Evolutionary conservation across 129 eudicot species (phyloP).

Genomic region (Helianthus tuberosus): DNA sequence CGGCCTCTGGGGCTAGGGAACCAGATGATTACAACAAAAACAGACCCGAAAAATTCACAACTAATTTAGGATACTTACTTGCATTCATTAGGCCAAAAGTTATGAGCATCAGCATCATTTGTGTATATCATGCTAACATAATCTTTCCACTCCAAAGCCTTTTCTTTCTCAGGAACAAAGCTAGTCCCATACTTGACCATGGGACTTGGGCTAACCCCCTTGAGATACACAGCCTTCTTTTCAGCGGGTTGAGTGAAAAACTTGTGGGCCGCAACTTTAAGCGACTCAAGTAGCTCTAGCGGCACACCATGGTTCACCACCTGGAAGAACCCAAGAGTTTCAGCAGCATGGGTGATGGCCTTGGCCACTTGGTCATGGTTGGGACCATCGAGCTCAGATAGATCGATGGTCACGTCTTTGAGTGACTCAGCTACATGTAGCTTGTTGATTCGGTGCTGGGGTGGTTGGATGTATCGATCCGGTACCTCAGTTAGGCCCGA

Average conservation of each 20-base stretch:
- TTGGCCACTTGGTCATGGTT: conserved; percentile 43
- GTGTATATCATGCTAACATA: conserved; percentile 49
- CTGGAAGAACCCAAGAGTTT: conserved; percentile 56
- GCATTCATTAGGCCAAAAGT: conserved; percentile 51
- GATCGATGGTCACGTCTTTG: conserved; percentile 35
- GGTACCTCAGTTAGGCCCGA: conserved; percentile 40
- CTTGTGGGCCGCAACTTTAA: conserved; percentile 41
- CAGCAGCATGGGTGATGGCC: conserved; percentile 49
- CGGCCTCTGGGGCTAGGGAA: no score
- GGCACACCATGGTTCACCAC: conserved; percentile 64
- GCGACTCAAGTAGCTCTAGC: conserved; percentile 40
- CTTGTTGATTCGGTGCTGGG: conserved; percentile 26
- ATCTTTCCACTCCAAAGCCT: conserved; percentile 54
- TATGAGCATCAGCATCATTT: conserved; percentile 43
- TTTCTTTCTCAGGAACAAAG: conserved; percentile 53
- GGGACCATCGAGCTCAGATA: conserved; percentile 48
- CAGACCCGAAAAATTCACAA: no score
- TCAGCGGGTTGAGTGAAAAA: conserved; percentile 46
- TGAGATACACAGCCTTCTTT: conserved; percentile 50
- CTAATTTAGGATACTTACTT: conserved; percentile 32
- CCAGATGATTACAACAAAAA: not conserved
- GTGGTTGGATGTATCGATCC: conserved; percentile 42
- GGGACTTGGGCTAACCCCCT: conserved; percentile 49
- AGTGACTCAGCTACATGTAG: not conserved
- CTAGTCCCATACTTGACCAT: conserved; percentile 52